Evolutionary conservation across 169 alveolate species (phyloP), one percentile per base, ranked within the genome.

Genomic region (Cyclospora cayetanensis): DNA sequence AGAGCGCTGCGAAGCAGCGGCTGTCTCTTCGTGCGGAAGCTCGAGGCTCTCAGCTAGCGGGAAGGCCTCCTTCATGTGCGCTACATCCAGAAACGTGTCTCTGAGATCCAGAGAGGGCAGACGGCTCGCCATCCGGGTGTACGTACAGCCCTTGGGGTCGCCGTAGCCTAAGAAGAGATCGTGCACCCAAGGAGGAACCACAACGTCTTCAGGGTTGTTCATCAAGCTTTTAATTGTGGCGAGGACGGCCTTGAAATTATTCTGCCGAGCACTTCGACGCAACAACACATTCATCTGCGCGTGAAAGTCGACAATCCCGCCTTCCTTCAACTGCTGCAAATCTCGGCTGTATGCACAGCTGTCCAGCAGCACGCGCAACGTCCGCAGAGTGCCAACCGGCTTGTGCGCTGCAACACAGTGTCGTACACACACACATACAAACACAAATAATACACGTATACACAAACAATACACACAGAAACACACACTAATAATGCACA

Each of bases 181-280:
- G 76, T 94, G 96, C 37, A 97, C 94, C 96, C 96, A 95, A 25
- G 83, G 83, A 3, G 98, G 98, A 52, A 97, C 92, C 37, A 86
- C 90, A 50, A 95, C 96, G 29, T 91, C 94, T 82, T 93, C 95
- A 1, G 96, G 94, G 70, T 95, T 90, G 93, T 95, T 95, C 82
- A 97, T 96, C 80, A 97, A 91, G 83, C 92, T 83, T 60, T 97
- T 95, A 87, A 97, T 96, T 29, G 97, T 95, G 53, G 92, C 94
- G 89, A 97, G 92, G 22, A 97, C 96, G 25, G 97, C 94, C 90
- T 96, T 96, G 92, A 97, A 97, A 92, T 97, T 97, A 88, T 97
- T 97, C 93, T 96, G 98, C 93, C 96, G 95, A 1, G 98, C 95
- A 60, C 96, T 94, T 46, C 99, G 93, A 74, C 98, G 94, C 70